These are phyloP conservation scores for Sporisorium iseilematis-ciliati DNA, from an alignment of 1,284 basidiomycete genomes.

Conservation along the genomic window DNA sequence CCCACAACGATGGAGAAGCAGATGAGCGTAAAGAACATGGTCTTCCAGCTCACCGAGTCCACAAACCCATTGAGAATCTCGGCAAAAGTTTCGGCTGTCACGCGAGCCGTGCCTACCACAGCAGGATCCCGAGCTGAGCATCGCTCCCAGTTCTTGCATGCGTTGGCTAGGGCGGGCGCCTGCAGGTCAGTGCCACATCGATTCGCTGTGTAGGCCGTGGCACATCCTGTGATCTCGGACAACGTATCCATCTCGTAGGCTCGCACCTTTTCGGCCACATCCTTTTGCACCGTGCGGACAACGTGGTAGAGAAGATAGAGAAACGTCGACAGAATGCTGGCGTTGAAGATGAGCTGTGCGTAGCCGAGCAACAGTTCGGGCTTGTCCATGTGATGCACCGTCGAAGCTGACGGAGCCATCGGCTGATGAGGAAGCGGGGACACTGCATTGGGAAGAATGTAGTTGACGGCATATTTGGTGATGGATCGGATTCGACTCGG, in stretches of 20 bases:
- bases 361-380: constrained; percentile 59
- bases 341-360: constrained; percentile 92
- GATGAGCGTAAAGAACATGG: constrained; percentile 74
- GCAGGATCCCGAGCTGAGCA: constrained; percentile 95
- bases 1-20: constrained; percentile 63
- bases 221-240: constrained; percentile 61
- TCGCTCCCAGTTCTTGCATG: constrained; percentile 79
- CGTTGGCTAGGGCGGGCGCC: constrained; percentile 59
- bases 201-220: constrained; percentile 53
- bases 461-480: constrained; percentile 54
- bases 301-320: constrained; percentile 87
- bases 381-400: constrained; percentile 43
- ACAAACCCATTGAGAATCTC: constrained; percentile 97
- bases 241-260: constrained; percentile 82
- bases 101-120: constrained; percentile 85
- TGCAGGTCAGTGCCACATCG: constrained; percentile 62
- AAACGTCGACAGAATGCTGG: constrained; percentile 84
- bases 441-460: constrained; percentile 40
- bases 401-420: background rate
- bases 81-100: constrained; percentile 93
- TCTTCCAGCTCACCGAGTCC: constrained; percentile 96
- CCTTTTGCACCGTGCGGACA: constrained; percentile 87
- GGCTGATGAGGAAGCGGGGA: constrained; percentile 27
- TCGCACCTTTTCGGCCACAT: constrained; percentile 87
- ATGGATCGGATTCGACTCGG: constrained; percentile 48